Percentiles rank a stretch among this genome's conserved stretches.
Evolutionary conservation across 805 yeast genomes (phyloP).

Genomic region (Metschnikowia baotianmanensis): DNA sequence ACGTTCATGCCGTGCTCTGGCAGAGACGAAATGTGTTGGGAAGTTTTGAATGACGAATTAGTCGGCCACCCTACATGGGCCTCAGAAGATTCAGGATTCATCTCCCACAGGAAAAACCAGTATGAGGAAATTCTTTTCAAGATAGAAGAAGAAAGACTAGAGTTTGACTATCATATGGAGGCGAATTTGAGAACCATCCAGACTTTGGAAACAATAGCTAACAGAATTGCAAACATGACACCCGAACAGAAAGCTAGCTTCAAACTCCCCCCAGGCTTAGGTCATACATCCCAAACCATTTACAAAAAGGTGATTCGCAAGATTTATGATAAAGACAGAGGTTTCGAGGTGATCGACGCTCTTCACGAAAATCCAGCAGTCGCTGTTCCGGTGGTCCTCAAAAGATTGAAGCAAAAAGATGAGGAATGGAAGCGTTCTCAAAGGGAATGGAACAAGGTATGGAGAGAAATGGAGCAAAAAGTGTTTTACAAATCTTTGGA

Average conservation of each 20-base stretch:
- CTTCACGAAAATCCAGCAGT: constrained; percentile 92
- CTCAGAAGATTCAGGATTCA: constrained; percentile 97
- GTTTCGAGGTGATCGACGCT: constrained; percentile 94
- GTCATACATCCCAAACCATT: constrained; percentile 86
- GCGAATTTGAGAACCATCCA: constrained; percentile 93
- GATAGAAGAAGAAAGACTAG: constrained; percentile 96
- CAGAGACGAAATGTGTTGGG: constrained; percentile 99
- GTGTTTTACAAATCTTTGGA: constrained; percentile 92
- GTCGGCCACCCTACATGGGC: constrained; percentile 99
- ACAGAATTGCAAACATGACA: constrained; percentile 89
- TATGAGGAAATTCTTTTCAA: constrained; percentile 94
- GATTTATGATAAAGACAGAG: constrained; percentile 90
- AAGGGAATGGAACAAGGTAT: constrained; percentile 97
- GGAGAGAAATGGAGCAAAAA: constrained; percentile 98
- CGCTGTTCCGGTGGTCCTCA: constrained; percentile 90
- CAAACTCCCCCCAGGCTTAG: constrained; percentile 89
- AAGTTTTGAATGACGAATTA: constrained; percentile 97
- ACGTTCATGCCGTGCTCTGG: constrained; percentile 98
- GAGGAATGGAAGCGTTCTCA: constrained; percentile 99
- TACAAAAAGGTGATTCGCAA: constrained; percentile 92
- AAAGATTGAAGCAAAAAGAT: constrained; percentile 93
- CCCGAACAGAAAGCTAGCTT: constrained; percentile 83
- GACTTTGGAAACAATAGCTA: constrained; percentile 91
- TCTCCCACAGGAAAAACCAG: constrained; percentile 98
- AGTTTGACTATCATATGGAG: constrained; percentile 94